Percentiles rank a stretch among this genome's conserved stretches.
Conservation (phyloP, 805 yeast species). For the Trichomonascus vanleenenianus region DNA sequence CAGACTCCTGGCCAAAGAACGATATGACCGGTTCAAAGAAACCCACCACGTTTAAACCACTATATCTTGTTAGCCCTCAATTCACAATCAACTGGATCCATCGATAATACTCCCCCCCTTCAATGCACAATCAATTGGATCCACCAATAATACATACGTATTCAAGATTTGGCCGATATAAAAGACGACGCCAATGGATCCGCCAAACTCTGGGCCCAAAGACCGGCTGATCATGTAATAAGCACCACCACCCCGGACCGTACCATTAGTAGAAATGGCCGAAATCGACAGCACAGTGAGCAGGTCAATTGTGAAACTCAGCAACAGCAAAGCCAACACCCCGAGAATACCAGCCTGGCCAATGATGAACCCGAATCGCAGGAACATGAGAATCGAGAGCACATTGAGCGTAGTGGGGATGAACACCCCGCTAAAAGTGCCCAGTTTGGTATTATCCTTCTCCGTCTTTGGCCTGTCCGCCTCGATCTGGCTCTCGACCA, state of each 20-base stretch:
- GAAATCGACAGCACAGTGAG: slow-evolving; percentile 85
- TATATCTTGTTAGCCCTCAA: slow-evolving; percentile 15
- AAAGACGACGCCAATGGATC: slow-evolving; percentile 91
- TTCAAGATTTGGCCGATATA: slow-evolving; percentile 91
- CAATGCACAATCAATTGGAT: neutral
- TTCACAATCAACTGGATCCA: neutral
- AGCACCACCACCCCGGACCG: slow-evolving; percentile 97
- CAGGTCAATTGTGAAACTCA: slow-evolving; percentile 74
- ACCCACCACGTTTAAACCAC: slow-evolving; percentile 93
- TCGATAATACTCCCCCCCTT: neutral
- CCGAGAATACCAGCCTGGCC: slow-evolving; percentile 93
- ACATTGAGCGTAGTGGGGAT: slow-evolving; percentile 92
- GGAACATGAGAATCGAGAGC: slow-evolving; percentile 86
- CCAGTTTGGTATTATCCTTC: slow-evolving; percentile 41
- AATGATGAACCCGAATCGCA: slow-evolving; percentile 88
- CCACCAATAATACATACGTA: slow-evolving; percentile 20
- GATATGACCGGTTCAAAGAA: slow-evolving; percentile 82
- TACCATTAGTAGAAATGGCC: slow-evolving; percentile 96
- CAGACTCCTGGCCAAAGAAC: slow-evolving; percentile 60
- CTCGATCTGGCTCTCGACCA: neutral
- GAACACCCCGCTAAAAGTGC: slow-evolving; percentile 84
- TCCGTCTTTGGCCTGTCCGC: slow-evolving; percentile 6
- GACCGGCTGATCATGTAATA: slow-evolving; percentile 95
- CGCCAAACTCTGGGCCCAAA: slow-evolving; percentile 97
- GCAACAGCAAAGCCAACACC: slow-evolving; percentile 51